These are phyloP conservation scores for Daldinia vernicosa DNA, from an alignment of 495 filamentous ascomycete genomes.

Conservation along the genomic window DNA sequence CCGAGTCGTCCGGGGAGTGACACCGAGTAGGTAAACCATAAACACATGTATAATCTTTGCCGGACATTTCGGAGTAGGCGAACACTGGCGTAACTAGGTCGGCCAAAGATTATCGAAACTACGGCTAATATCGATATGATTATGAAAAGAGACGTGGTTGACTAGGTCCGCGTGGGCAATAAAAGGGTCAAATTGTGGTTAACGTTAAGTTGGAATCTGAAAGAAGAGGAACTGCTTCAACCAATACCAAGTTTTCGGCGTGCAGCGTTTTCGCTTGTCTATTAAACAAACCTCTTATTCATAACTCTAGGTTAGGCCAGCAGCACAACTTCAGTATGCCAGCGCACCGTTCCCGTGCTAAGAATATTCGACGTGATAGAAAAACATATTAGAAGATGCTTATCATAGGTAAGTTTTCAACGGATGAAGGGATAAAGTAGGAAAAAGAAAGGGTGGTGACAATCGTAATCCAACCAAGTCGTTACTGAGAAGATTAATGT, in stretches of 20 bases:
- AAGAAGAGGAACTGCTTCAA: background rate
- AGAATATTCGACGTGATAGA: background rate
- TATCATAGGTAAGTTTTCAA: background rate
- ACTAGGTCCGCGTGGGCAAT: background rate
- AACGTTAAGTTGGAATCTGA: background rate
- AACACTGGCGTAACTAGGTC: constrained; percentile 2
- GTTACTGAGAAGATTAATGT: background rate
- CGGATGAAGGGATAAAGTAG: background rate
- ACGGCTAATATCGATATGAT: background rate
- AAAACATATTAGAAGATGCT: background rate
- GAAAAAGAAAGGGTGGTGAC: background rate
- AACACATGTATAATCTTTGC: background rate
- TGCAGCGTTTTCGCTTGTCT: background rate
- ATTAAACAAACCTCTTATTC: background rate
- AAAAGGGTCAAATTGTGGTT: background rate
- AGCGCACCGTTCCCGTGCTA: background rate
- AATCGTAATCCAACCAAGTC: constrained; percentile 1
- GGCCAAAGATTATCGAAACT: background rate
- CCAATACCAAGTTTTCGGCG: background rate
- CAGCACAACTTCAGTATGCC: background rate
- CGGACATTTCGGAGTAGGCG: background rate
- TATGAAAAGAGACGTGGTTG: background rate
- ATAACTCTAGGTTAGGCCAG: background rate
- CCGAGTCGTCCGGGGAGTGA: constrained; percentile 26
- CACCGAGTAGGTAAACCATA: constrained; percentile 18